Evolutionary conservation across 306 rosid genomes (phyloP).

Genomic region (Herpetospermum pedunculosum): DNA sequence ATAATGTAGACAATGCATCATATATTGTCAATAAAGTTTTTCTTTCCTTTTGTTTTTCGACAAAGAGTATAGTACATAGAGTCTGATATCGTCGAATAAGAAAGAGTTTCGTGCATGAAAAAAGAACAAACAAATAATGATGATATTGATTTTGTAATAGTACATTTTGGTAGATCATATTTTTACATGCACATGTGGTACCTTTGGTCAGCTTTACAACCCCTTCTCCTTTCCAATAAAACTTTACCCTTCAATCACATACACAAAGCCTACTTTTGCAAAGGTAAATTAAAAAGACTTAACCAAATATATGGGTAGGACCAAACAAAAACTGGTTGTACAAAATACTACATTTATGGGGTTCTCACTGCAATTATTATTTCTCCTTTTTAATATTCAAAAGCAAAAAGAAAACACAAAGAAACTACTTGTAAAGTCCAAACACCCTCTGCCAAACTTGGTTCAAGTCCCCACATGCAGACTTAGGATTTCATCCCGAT

Average conservation of each 20-base stretch:
- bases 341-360: background rate
- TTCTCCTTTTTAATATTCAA: background rate
- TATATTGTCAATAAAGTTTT: too few relatives aligned
- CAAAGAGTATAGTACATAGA: background rate
- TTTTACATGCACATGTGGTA: background rate
- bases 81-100: background rate
- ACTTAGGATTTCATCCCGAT: background rate
- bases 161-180: background rate
- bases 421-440: background rate
- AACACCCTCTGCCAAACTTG: slow-evolving; percentile 2
- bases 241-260: background rate
- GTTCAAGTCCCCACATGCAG: background rate
- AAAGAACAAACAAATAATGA: background rate
- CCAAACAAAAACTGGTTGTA: background rate
- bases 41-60: too few relatives aligned
- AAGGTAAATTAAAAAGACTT: background rate
- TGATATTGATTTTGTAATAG: background rate
- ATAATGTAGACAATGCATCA: too few relatives aligned
- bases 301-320: background rate
- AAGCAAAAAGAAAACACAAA: background rate
- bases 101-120: background rate
- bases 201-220: background rate
- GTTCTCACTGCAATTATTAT: background rate
- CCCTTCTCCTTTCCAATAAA: background rate
- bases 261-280: background rate